Percentiles rank a stretch among this genome's conserved stretches.
Evolutionary conservation across 495 filamentous ascomycete genomes (phyloP).

Genomic region (Lasiosphaeria ovina): DNA sequence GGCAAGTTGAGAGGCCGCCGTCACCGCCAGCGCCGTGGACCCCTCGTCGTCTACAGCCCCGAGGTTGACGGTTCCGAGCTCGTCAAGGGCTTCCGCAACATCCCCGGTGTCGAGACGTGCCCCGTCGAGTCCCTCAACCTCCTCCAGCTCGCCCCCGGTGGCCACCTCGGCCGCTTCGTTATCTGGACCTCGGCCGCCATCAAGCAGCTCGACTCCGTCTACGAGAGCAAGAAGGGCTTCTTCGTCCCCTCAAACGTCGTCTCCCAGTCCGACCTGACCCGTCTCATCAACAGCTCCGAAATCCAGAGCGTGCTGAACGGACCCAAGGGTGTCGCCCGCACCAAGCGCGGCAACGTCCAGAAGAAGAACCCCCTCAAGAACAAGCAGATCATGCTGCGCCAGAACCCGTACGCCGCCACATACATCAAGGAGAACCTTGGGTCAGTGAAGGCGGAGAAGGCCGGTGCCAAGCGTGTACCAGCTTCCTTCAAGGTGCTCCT

Average conservation of each 20-base stretch:
- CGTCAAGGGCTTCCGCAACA: constrained; percentile 92
- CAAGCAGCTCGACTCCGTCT: constrained; percentile 91
- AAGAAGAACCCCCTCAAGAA: constrained; percentile 99
- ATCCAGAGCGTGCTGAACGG: constrained; percentile 89
- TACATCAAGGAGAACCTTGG: constrained; percentile 69
- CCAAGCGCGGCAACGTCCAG: constrained; percentile 87
- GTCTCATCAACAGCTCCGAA: constrained; percentile 98
- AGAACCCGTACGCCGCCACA: constrained; percentile 92
- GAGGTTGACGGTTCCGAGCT: constrained; percentile 90
- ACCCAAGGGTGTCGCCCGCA: constrained; percentile 82
- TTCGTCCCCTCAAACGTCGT: constrained; percentile 86
- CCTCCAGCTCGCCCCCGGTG: constrained; percentile 96
- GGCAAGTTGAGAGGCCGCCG: constrained; percentile 94
- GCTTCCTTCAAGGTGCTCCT: constrained; percentile 39
- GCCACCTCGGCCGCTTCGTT: constrained; percentile 97
- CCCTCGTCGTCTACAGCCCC: constrained; percentile 93
- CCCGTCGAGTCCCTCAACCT: constrained; percentile 95
- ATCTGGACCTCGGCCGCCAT: constrained; percentile 98
- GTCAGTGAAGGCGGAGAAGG: constrained; percentile 38
- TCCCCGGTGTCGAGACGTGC: constrained; percentile 95
- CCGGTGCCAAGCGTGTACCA: constrained; percentile 36
- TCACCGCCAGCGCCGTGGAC: constrained; percentile 94
- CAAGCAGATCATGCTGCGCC: constrained; percentile 92
- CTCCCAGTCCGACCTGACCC: constrained; percentile 85
- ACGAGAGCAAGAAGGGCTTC: constrained; percentile 99